Conservation (phyloP, 2,329 filamentous ascomycete genomes). For the Ascochyta rabiei region DNA sequence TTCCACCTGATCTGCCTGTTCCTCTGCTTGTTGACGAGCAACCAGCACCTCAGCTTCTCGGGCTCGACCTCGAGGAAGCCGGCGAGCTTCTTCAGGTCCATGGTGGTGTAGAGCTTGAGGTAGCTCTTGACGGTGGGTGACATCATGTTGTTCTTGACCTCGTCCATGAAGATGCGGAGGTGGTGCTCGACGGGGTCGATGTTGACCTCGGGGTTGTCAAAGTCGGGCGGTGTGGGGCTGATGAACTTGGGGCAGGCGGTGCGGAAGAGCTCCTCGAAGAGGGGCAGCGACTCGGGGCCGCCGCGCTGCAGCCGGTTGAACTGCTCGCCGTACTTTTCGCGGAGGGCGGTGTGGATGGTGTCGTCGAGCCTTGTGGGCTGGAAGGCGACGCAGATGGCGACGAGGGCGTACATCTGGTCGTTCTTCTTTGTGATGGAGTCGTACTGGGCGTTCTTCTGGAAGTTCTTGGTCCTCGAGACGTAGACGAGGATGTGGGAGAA, state of each 20-base stretch:
- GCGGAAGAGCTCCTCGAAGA: conserved; percentile 98
- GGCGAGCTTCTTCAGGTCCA: conserved; percentile 97
- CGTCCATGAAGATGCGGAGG: conserved; percentile 97
- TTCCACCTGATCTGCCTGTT: conserved; percentile 95
- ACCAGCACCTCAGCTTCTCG: conserved; percentile 92
- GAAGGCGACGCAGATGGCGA: conserved; percentile 98
- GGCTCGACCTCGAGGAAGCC: conserved; percentile 96
- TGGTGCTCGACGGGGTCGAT: conserved; percentile 98
- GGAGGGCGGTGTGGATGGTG: conserved; percentile 96
- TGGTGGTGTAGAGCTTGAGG: conserved; percentile 98
- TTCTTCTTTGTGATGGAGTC: conserved; percentile 99
- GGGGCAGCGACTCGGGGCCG: conserved; percentile 89
- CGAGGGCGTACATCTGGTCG: conserved; percentile 99
- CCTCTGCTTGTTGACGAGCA: conserved; percentile 98
- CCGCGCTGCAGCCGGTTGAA: conserved; percentile 95
- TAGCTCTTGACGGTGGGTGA: conserved; percentile 98
- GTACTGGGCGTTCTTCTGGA: conserved; percentile 98
- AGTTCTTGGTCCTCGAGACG: conserved; percentile 98
- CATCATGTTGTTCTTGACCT: conserved; percentile 99
- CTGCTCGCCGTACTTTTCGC: conserved; percentile 99
- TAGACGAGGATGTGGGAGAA: conserved; percentile 99
- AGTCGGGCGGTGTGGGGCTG: conserved; percentile 94
- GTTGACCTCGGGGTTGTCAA: conserved; percentile 95
- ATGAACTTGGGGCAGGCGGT: conserved; percentile 99
- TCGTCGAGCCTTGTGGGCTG: conserved; percentile 96